phyloP scores from a whole-genome alignment of 169 alveolate species.

The Cryptosporidium tyzzeri region DNA sequence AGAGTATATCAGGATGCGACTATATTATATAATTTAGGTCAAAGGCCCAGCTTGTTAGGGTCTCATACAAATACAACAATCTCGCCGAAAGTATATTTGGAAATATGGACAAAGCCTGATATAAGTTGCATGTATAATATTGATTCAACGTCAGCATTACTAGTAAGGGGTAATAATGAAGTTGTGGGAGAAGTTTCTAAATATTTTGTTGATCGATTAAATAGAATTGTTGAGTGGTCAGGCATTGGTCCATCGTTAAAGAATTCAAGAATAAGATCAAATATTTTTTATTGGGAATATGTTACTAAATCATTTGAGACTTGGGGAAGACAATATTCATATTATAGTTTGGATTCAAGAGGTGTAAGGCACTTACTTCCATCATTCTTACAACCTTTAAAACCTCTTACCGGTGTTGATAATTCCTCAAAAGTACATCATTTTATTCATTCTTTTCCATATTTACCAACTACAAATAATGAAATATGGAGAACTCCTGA shows the following conservation, averaged over 20 bases:
- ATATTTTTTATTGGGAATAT: slow-evolving; percentile 69
- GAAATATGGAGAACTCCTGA: slow-evolving; percentile 68
- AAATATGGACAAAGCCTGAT: slow-evolving; percentile 75
- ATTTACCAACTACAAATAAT: slow-evolving; percentile 39
- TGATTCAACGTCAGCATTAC: neutral
- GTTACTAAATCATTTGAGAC: slow-evolving; percentile 61
- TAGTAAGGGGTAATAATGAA: neutral
- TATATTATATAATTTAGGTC: slow-evolving; percentile 48
- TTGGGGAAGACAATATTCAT: slow-evolving; percentile 67
- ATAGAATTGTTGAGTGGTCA: slow-evolving; percentile 44
- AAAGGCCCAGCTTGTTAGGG: slow-evolving; percentile 5
- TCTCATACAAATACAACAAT: neutral
- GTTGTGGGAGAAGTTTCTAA: slow-evolving; percentile 10
- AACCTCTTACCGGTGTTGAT: slow-evolving; percentile 37
- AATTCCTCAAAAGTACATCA: slow-evolving; percentile 69
- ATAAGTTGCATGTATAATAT: slow-evolving; percentile 26
- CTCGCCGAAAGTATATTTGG: slow-evolving; percentile 32
- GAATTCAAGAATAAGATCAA: slow-evolving; percentile 46
- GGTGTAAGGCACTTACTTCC: slow-evolving; percentile 70
- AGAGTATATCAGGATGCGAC: slow-evolving; percentile 51
- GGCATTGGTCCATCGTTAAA: slow-evolving; percentile 65
- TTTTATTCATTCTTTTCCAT: slow-evolving; percentile 70
- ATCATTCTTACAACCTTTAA: slow-evolving; percentile 60
- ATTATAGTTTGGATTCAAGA: slow-evolving; percentile 73
- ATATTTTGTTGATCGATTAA: slow-evolving; percentile 34